These are phyloP conservation scores for Baudoinia panamericana DNA, from an alignment of 495 filamentous ascomycete species.

Conservation along the genomic window DNA sequence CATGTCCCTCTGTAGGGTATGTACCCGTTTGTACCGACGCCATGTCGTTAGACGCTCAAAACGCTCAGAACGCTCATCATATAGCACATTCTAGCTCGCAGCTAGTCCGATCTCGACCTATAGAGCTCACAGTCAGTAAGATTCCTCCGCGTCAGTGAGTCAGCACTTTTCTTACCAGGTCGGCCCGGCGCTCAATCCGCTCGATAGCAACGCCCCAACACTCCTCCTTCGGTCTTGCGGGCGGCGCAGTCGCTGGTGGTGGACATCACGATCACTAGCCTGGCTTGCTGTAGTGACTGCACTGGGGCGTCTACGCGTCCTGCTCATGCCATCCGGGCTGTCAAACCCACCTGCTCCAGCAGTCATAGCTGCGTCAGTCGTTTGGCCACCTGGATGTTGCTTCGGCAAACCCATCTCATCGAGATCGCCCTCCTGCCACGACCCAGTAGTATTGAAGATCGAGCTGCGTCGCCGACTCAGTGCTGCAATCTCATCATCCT, in stretches of 20 bases:
- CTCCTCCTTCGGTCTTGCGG: background rate
- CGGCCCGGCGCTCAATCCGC: slow-evolving; percentile 6
- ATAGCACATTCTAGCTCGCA: background rate
- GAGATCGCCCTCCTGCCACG: slow-evolving; percentile 7
- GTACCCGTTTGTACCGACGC: too few species aligned
- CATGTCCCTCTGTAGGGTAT: too few species aligned
- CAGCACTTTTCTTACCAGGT: too few species aligned
- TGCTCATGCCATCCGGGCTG: slow-evolving; percentile 1
- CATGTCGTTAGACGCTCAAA: too few species aligned
- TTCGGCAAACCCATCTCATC: slow-evolving; percentile 9
- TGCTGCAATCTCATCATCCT: slow-evolving; percentile 1
- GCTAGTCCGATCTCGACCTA: background rate
- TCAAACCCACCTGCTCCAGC: slow-evolving; percentile 1
- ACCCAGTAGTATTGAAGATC: background rate
- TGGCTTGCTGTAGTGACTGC: background rate
- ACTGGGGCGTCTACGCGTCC: background rate
- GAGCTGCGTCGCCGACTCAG: background rate
- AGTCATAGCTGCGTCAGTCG: background rate
- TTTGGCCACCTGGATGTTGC: too few species aligned
- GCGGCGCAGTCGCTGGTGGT: background rate
- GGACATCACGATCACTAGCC: slow-evolving; percentile 1
- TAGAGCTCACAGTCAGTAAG: background rate
- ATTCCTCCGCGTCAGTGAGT: background rate
- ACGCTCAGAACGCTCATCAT: slow-evolving; percentile 3
- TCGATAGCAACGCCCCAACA: slow-evolving; percentile 1